Conservation (phyloP, 106 monocot genomes). For the Acanthochlamys bracteata region DNA sequence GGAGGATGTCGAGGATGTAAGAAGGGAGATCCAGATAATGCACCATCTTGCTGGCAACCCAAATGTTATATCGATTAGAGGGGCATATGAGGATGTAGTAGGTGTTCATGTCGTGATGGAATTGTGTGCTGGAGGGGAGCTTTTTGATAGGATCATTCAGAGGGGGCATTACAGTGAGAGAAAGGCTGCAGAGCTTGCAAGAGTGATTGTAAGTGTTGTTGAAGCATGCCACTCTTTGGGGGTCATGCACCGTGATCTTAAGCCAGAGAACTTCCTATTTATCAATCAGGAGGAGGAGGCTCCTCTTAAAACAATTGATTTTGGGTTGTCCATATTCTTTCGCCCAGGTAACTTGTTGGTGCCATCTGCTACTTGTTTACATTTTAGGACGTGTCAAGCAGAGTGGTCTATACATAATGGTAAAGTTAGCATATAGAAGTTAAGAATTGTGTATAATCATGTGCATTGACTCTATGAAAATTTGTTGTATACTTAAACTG, state of each 20-base stretch:
- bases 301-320: conserved; percentile 4
- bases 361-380: too few species aligned
- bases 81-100: conserved; percentile 5
- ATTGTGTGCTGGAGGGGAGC: conserved; percentile 1
- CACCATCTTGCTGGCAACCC: background rate
- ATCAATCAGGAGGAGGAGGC: conserved; percentile 3
- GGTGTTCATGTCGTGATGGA: conserved; percentile 3
- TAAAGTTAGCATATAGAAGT: too few species aligned
- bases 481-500: too few species aligned
- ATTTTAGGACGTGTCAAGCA: too few species aligned
- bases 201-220: conserved; percentile 3
- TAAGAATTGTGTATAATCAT: too few species aligned
- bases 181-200: conserved; percentile 1
- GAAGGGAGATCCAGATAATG: conserved; percentile 2
- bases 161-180: conserved; percentile 1
- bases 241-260: background rate
- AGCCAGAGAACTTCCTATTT: conserved; percentile 2
- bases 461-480: too few species aligned
- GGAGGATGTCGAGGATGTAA: conserved; percentile 1
- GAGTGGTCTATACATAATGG: too few species aligned
- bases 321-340: conserved; percentile 2
- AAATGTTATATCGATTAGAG: conserved; percentile 1
- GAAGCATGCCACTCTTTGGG: conserved; percentile 1
- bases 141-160: conserved; percentile 4
- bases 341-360: background rate